Base-by-base conservation (phyloP, 257 asterid species). In the Striga asiatica region DNA sequence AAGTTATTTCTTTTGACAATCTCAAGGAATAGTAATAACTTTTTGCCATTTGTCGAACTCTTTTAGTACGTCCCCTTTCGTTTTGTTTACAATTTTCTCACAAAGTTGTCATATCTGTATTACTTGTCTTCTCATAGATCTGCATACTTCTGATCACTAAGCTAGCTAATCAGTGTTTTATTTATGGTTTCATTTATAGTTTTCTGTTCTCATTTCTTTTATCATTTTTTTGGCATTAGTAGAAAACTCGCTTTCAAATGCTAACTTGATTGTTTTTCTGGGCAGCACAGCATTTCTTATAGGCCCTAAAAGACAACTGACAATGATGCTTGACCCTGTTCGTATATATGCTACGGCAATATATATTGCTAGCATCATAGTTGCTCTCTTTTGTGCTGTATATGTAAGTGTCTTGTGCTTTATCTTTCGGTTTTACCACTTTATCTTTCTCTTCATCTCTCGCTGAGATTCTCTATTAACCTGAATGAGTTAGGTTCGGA, bases 231-330 rank as follows among this genome's bases (percentile, higher is more conserved):
- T 35, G n/a, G 14, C 10, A 35, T 9, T 8, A 34, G 3, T 8
- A 34, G 12, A 35, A 35, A 11, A 11, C 16, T 60, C 48, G 6
- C 62, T 21, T 11, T 37, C 38, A 20, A 54, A 49, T 66, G 66
- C 76, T 76, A 66, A 81, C 41, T 60, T 46, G 32, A 54, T 54
- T 41, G 47, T 32, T 66, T 77, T 65, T 62, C 50, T 70, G 77
- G 88, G 79, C 98, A 91, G 98, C 95, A 91, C 98, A 87, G 94
- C 80, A 62, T 91, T 91, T 67, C 96, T 91, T 37, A 87, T 91
- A 64, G 98, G 98, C 64, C 97, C 98, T 65, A 84, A 82, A 80
- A 73, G 97, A 68, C 98, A 91, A 78, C 76, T 74, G 61, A 73
- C 97, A 16, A 81, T 91, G 98, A 91, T 91, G 98, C 87, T 91